A percentile compares a stretch with the other conserved stretches of the same genome.
Conservation (phyloP, 1,139 yeast species). For the Zygosaccharomyces sapae region DNA sequence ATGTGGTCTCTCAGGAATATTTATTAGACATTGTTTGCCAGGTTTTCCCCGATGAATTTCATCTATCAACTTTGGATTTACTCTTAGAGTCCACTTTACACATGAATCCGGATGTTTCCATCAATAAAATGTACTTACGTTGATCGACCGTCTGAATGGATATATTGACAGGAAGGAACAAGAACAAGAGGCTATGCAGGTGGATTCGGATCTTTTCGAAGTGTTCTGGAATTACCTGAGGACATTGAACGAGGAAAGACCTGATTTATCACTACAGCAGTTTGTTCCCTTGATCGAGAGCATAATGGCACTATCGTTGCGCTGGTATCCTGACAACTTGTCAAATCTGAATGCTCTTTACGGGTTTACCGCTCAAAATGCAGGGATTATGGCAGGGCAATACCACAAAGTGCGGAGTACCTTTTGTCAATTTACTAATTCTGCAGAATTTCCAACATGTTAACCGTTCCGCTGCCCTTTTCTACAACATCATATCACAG, state of each 20-base stretch:
- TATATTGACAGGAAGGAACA: conserved; percentile 44
- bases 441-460: conserved; percentile 14
- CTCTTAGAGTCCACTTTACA: conserved; percentile 64
- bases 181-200: background rate
- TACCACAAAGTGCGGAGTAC: conserved; percentile 20
- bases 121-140: conserved; percentile 63
- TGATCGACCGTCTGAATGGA: conserved; percentile 70
- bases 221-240: conserved; percentile 64
- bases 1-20: conserved; percentile 87
- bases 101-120: conserved; percentile 65
- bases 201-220: conserved; percentile 43
- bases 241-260: conserved; percentile 51
- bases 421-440: conserved; percentile 21
- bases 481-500: conserved; percentile 20
- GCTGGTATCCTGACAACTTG: conserved; percentile 61
- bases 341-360: conserved; percentile 61
- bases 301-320: conserved; percentile 58
- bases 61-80: conserved; percentile 64
- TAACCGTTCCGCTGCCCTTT: conserved; percentile 7
- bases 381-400: conserved; percentile 33
- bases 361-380: conserved; percentile 52
- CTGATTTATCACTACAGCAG: conserved; percentile 63
- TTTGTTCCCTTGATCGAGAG: conserved; percentile 62
- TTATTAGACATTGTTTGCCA: conserved; percentile 85
- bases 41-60: conserved; percentile 92